Conservation (phyloP, 2,329 filamentous ascomycete genomes). For the Fusarium phyllophilum region DNA sequence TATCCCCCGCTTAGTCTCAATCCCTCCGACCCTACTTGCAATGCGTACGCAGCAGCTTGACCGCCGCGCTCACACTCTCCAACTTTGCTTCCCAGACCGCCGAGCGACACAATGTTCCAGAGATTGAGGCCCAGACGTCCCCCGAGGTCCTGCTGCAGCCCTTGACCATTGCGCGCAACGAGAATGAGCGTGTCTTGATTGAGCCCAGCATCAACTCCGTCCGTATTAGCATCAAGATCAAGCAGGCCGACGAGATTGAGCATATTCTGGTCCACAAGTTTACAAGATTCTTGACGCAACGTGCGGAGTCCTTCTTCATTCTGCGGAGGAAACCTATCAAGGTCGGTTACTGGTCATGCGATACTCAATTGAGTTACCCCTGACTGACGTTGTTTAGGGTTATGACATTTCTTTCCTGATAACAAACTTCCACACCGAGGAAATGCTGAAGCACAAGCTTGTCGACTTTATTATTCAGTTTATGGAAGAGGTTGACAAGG, state of each 20-base stretch:
- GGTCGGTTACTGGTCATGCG: slow-evolving; percentile 60
- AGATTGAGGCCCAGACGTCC: slow-evolving; percentile 92
- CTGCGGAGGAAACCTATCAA: slow-evolving; percentile 94
- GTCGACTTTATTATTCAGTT: slow-evolving; percentile 99
- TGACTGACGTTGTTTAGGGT: slow-evolving; percentile 65
- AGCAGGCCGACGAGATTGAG: slow-evolving; percentile 99
- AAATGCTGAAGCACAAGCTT: slow-evolving; percentile 98
- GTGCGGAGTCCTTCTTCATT: slow-evolving; percentile 95
- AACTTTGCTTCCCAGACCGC: slow-evolving; percentile 98
- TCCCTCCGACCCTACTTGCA: slow-evolving; percentile 95
- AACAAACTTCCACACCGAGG: slow-evolving; percentile 98
- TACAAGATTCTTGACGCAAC: slow-evolving; percentile 85
- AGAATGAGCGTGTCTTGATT: slow-evolving; percentile 95
- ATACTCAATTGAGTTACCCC: slow-evolving; percentile 7
- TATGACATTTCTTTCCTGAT: slow-evolving; percentile 99
- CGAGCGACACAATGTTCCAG: slow-evolving; percentile 97
- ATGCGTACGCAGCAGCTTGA: slow-evolving; percentile 93
- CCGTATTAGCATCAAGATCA: slow-evolving; percentile 97
- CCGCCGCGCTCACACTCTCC: slow-evolving; percentile 85
- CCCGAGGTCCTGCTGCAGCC: slow-evolving; percentile 95
- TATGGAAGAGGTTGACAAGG: slow-evolving; percentile 99
- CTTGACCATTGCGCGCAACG: slow-evolving; percentile 89
- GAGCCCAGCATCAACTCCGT: slow-evolving; percentile 98
- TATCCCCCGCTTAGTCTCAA: slow-evolving; percentile 74
- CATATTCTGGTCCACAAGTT: slow-evolving; percentile 99